Evolutionary conservation across 192 early-diverging fungal genomes (phyloP).

Genomic region (Coemansia sp.): DNA sequence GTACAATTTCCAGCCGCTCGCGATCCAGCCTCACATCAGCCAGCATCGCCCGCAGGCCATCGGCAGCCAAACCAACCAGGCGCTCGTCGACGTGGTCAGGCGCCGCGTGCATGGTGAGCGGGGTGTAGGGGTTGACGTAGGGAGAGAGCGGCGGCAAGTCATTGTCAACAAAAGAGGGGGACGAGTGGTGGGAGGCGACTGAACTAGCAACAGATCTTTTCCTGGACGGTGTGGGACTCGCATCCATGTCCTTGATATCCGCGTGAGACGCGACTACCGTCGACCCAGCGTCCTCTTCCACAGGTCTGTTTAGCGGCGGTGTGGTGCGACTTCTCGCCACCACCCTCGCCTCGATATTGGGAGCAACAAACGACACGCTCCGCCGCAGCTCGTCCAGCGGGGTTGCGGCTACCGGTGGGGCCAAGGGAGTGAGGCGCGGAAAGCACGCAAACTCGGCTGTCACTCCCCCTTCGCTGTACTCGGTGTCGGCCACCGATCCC

Average conservation of each 20-base stretch:
- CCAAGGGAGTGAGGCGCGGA: constrained; percentile 6
- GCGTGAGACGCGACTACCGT: constrained; percentile 8
- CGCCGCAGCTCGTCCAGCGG: background rate
- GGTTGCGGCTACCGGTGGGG: constrained; percentile 18
- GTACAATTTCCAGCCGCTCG: constrained; percentile 35
- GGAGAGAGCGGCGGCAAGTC: constrained; percentile 1
- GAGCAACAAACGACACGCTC: background rate
- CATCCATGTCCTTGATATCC: no score
- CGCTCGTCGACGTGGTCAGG: constrained; percentile 1
- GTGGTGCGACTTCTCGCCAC: background rate
- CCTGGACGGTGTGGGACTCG: no score
- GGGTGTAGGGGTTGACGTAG: constrained; percentile 35
- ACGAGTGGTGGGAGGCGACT: constrained; percentile 6
- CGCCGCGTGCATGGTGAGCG: background rate
- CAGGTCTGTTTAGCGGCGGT: no score
- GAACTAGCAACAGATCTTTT: background rate
- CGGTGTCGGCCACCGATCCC: background rate
- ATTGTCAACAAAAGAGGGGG: constrained; percentile 13
- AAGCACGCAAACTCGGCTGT: background rate
- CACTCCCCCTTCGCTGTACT: background rate
- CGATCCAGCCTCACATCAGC: constrained; percentile 21
- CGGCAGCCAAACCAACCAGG: constrained; percentile 10
- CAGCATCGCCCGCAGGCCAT: constrained; percentile 18
- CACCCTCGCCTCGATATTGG: background rate
- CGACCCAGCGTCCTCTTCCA: constrained; percentile 11